A percentile compares a stretch with the other conserved stretches of the same genome.
These are phyloP conservation scores for Pseudozyma tsukubaensis DNA, from an alignment of 1,284 basidiomycete species.

Conservation along the genomic window DNA sequence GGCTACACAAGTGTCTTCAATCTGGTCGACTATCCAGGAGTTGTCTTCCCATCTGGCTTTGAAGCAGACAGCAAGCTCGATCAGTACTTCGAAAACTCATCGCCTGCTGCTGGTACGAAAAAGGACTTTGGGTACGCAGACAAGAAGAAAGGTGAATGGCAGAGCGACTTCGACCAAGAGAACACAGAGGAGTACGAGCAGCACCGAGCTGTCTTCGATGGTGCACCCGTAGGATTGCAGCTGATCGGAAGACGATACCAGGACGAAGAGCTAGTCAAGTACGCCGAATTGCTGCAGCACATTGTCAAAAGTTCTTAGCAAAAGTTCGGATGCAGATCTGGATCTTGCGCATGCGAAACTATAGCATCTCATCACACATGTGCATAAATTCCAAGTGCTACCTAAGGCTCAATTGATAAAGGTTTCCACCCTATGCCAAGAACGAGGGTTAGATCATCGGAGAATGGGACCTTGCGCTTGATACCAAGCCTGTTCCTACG, in stretches of 20 bases:
- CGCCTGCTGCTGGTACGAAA: neutral
- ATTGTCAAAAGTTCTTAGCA: slow-evolving; percentile 1
- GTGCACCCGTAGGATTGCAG: slow-evolving; percentile 51
- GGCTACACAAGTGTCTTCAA: slow-evolving; percentile 57
- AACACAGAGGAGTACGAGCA: slow-evolving; percentile 38
- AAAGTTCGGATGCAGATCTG: neutral
- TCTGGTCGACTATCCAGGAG: slow-evolving; percentile 49
- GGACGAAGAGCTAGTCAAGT: slow-evolving; percentile 48
- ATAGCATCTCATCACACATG: too few relatives aligned
- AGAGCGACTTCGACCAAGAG: slow-evolving; percentile 24
- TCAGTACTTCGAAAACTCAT: slow-evolving; percentile 13
- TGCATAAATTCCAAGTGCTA: too few relatives aligned
- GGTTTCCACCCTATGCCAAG: too few relatives aligned
- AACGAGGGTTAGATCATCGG: too few relatives aligned
- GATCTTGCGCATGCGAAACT: neutral
- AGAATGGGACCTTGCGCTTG: too few relatives aligned
- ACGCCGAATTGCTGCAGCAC: slow-evolving; percentile 33
- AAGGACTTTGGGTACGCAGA: slow-evolving; percentile 14
- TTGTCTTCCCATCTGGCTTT: slow-evolving; percentile 46
- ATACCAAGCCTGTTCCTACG: too few relatives aligned
- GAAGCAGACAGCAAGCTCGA: slow-evolving; percentile 20
- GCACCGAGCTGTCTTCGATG: slow-evolving; percentile 42
- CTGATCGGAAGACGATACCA: slow-evolving; percentile 39
- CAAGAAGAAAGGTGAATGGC: slow-evolving; percentile 2
- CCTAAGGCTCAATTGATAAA: too few relatives aligned